phyloP scores from a whole-genome alignment of 495 filamentous ascomycete genomes.

The Neurospora tetraspora region DNA sequence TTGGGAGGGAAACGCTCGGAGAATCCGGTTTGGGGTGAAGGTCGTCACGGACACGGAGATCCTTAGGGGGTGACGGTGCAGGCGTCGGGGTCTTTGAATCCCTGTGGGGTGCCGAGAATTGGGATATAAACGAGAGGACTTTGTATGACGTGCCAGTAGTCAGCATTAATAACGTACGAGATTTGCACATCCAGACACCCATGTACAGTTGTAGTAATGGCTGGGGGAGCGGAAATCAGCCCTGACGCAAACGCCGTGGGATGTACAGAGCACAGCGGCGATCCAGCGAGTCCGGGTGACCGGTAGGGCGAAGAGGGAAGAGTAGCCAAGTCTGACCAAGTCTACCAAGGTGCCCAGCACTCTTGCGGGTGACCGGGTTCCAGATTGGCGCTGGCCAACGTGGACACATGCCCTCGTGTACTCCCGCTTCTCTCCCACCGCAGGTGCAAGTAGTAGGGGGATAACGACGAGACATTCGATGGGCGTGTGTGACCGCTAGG shows the following conservation, averaged over 20 bases:
- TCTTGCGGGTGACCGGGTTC: neutral
- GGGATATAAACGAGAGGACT: constrained; percentile 54
- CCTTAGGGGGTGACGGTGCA: constrained; percentile 24
- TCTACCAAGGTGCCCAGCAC: neutral
- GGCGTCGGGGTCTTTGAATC: constrained; percentile 30
- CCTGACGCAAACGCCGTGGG: neutral
- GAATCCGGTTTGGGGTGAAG: constrained; percentile 23
- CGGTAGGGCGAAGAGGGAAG: neutral
- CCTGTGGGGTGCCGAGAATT: constrained; percentile 38
- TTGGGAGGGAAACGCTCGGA: constrained; percentile 8
- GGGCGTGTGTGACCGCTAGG: neutral
- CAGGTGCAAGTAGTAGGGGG: neutral
- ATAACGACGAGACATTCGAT: neutral
- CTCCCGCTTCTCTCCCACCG: neutral
- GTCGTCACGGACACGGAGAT: constrained; percentile 9
- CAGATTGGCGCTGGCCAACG: neutral
- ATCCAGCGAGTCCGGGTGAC: neutral
- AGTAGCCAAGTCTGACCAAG: neutral
- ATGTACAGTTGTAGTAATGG: neutral
- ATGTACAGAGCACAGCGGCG: neutral
- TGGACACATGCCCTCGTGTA: neutral
- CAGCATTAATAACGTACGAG: constrained; percentile 13
- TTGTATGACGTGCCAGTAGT: constrained; percentile 16
- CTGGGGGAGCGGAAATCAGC: neutral
- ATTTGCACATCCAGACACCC: constrained; percentile 3